Percentiles rank a stretch among this genome's conserved stretches.
phyloP scores from a whole-genome alignment of 371 early-diverging fungal species.

The Saksenaea vasiformis region DNA sequence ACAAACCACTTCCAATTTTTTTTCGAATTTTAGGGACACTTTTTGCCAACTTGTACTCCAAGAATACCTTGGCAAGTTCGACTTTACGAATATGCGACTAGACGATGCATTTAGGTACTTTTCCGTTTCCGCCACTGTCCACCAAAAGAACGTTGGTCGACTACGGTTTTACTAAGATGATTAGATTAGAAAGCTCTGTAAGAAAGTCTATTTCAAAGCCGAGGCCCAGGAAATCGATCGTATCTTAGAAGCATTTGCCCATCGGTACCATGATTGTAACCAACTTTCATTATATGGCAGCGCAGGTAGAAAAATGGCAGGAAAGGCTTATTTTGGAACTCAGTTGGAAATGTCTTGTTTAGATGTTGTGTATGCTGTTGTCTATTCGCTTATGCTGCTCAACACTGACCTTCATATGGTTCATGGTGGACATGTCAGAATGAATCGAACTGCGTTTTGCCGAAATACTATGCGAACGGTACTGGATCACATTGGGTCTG shows the following conservation, averaged over 20 bases:
- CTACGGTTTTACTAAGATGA: neutral
- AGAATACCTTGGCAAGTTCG: conserved; percentile 71
- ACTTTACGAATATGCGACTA: conserved; percentile 64
- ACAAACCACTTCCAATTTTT: neutral
- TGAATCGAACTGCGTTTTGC: conserved; percentile 52
- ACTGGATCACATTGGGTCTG: conserved; percentile 26
- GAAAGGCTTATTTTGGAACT: neutral
- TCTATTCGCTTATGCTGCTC: conserved; percentile 82
- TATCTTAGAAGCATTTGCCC: conserved; percentile 75
- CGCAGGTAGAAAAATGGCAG: conserved; percentile 20
- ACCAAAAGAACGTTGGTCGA: conserved; percentile 50
- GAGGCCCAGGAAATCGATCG: conserved; percentile 90
- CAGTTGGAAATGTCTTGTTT: neutral
- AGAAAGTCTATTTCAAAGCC: conserved; percentile 79
- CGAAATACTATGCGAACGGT: conserved; percentile 54
- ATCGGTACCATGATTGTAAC: conserved; percentile 77
- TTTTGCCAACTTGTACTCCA: conserved; percentile 39
- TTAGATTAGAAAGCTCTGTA: conserved; percentile 75
- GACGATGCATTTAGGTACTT: conserved; percentile 73
- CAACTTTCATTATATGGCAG: conserved; percentile 44
- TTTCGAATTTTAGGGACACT: conserved; percentile 23
- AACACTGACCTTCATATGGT: conserved; percentile 90
- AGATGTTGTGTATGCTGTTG: conserved; percentile 79
- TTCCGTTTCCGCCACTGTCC: conserved; percentile 28
- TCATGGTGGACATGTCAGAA: conserved; percentile 50